A percentile compares a stretch with the other conserved stretches of the same genome.
Conservation (phyloP, 108 stramenopile species). For the Pseudonitzschia pungens region DNA sequence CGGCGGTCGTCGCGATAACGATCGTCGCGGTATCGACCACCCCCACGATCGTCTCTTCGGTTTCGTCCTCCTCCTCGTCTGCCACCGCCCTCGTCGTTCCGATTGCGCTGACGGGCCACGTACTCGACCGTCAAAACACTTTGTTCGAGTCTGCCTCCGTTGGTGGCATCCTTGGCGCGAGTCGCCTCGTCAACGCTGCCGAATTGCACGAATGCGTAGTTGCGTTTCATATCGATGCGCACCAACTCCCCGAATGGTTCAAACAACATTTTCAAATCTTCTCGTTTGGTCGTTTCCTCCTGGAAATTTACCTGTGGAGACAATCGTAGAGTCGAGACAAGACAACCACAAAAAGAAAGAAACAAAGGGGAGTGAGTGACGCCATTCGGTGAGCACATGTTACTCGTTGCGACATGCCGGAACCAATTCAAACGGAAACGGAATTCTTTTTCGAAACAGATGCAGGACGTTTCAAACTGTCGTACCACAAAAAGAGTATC, state of each 20-base stretch:
- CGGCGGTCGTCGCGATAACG: slow-evolving; percentile 26
- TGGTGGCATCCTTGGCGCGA: slow-evolving; percentile 75
- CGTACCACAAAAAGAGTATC: slow-evolving; percentile 40
- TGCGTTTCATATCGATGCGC: slow-evolving; percentile 90
- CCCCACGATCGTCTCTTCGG: slow-evolving; percentile 43
- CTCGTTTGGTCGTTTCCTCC: slow-evolving; percentile 83
- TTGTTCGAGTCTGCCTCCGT: slow-evolving; percentile 86
- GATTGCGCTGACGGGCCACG: slow-evolving; percentile 65
- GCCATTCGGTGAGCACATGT: background rate
- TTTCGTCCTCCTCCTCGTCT: slow-evolving; percentile 31
- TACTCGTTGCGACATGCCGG: too few relatives aligned
- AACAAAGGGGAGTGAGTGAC: too few relatives aligned
- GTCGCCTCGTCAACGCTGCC: slow-evolving; percentile 74
- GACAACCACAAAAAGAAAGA: too few relatives aligned
- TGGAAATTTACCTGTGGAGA: slow-evolving; percentile 70
- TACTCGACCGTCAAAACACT: slow-evolving; percentile 84
- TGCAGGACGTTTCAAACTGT: background rate
- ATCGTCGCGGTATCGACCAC: slow-evolving; percentile 40
- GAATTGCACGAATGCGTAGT: slow-evolving; percentile 91
- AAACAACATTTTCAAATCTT: slow-evolving; percentile 83
- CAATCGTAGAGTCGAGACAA: too few relatives aligned
- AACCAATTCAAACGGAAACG: too few relatives aligned
- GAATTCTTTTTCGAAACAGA: background rate
- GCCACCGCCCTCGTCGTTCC: slow-evolving; percentile 25
- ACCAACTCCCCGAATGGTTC: slow-evolving; percentile 74